Evolutionary conservation across 2,329 filamentous ascomycete genomes (phyloP), one percentile per base, ranked within the genome.

Genomic region (Trichoderma koningiopsis): DNA sequence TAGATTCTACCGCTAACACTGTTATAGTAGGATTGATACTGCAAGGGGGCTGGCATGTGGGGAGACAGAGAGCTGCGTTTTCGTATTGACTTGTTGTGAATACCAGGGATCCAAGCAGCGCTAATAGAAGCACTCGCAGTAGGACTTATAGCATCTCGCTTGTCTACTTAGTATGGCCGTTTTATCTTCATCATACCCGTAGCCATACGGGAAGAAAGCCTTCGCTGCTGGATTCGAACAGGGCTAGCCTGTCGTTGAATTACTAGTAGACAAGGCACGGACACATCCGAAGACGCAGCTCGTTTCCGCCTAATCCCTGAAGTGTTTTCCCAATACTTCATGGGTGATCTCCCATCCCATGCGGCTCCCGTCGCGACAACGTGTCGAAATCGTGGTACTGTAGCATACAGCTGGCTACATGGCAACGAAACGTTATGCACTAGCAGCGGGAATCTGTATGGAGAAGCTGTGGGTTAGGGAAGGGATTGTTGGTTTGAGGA

Each of bases 231-330:
- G 27, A 27, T 27, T 27, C 27, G 27, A 27, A 59, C 43, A 16
- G 57, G 52, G 62, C 62, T 43, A 29, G 52, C n/a, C 62, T 57
- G n/a, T 49, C 49, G 47, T 65, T 31, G 43, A 16, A 47, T 37
- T 14, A 11, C 7, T 7, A 61, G 4, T 19, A 52, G 49, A 52
- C 29, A 58, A 66, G 31, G 31, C 29, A 67, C 63, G 63, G 63
- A 55, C 63, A 67, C 63, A 59, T 52, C 63, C 63, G 63, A 64
- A 24, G 33, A 43, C 31, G 61, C 49, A 56, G 49, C 33, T 56
- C 11, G 43, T 62, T 62, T 35, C 61, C 61, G 61, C 55, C 16
- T 29, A n/a, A 67, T 24, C 63, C 63, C 47, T 66, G 63, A n/a
- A 7, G 6, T 4, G 40, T 19, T 61, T 29, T 55, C 19, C 4